Evolutionary conservation across 75 land plant genomes (phyloP), one percentile per base, ranked within the genome.

Genomic region (Isoetes taiwanensis): DNA sequence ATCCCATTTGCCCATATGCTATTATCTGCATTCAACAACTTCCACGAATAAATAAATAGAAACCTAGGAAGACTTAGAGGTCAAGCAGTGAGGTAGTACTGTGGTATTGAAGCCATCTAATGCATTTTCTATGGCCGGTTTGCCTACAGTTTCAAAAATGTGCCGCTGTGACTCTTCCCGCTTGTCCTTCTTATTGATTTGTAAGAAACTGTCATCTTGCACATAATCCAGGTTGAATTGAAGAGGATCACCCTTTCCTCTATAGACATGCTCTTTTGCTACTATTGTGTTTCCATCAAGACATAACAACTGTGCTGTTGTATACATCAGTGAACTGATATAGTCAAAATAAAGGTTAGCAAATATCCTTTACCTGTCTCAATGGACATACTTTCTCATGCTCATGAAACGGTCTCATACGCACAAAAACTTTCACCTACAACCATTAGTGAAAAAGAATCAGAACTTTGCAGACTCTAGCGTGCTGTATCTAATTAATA

Each of bases 251-350:
- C 33, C 53, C 40, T 42, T 28, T 28, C 50, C 48, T 34, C 52
- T 65, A 41, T 62, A 32, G 41, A 65, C 52, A 52, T 68, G 55
- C 41, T 68, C 71, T 34, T 68, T 68, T 28, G 62, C 71, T 40
- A 68, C 39, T 27, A 68, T 56, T 34, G 39, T 68, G 68, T 68
- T 64, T 20, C 34, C 65, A 6, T 46, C 37, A 19, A 61, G 27
- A 29, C 71, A 68, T 46, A 68, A 40, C 32, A 68, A 46, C 71
- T 68, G 59, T 3, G 30, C 16, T n/a, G n/a, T n/a, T n/a, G n/a
- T n/a, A n/a, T n/a, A n/a, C n/a, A n/a, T n/a, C n/a, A n/a, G n/a
- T n/a, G n/a, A n/a, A n/a, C n/a, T n/a, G n/a, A n/a, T n/a, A n/a
- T n/a, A n/a, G n/a, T n/a, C n/a, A n/a, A n/a, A n/a, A n/a, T n/a